Base-by-base conservation (phyloP, 75 land plant genomes). In the Isoetes taiwanensis region DNA sequence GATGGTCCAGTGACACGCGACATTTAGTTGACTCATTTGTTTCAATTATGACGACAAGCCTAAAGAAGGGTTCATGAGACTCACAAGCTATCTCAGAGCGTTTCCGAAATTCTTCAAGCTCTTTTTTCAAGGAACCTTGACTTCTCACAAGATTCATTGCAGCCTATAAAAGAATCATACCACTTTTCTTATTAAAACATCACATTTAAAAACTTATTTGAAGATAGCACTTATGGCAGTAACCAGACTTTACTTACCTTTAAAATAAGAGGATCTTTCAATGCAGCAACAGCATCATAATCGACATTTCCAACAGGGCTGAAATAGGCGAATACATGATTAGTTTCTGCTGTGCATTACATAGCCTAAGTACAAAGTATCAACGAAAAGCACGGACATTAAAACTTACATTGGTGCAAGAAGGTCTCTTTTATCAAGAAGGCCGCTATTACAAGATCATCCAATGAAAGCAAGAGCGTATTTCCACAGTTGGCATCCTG, bases 401-500 rank as follows among this genome's bases (percentile, higher is more conserved):
- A 38, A 16, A 37, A n/a, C 72, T 69, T 54, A 88, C 95, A 79
- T 55, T 54, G 85, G 76, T 53, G 72, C 50, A 30, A 89, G 97
- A 59, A 91, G 80, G 41, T 91, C 97, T 10, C 66, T 68, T 20
- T 77, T 61, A 32, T 32, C 52, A 56, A 91, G 55, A 30, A 91
- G 68, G 23, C 85, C 97, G 66, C 95, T 30, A 83, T 69, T 2
- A 88, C 97, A 56, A 91, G 85, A 59, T 79, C 85, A n/a, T 87
- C 88, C 24, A 91, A 77, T 34, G 95, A 91, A 35, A 91, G 86
- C 66, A 91, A 63, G 60, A 91, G 80, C 0, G 97, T 91, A 58
- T 91, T 91, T 3, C 97, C 97, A 70, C 97, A 91, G 68, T 91
- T 91, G 32, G 97, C 95, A 81, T 91, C 97, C 96, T 88, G 64